Evolutionary conservation across 495 filamentous ascomycete species (phyloP).

Genomic region (Penicillium maclennaniae): DNA sequence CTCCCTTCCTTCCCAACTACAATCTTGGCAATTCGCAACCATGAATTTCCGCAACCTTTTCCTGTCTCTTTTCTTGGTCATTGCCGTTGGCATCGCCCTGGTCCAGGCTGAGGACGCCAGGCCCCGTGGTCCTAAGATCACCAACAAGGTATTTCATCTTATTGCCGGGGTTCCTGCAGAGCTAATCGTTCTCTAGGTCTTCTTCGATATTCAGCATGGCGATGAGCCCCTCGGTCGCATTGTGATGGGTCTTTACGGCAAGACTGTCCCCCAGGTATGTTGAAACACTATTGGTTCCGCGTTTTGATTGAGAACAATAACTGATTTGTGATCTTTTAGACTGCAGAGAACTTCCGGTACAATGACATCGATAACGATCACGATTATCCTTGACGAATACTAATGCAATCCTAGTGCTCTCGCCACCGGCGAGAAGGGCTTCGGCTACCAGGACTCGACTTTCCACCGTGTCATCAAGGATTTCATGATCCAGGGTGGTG

Average conservation of each 20-base stretch:
- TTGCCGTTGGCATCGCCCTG: constrained; percentile 60
- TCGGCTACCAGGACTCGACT: constrained; percentile 86
- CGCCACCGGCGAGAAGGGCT: constrained; percentile 95
- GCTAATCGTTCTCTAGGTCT: constrained; percentile 54
- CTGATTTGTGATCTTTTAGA: constrained; percentile 43
- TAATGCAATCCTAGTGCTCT: constrained; percentile 56
- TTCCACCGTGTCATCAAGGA: constrained; percentile 99
- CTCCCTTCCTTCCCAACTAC: constrained; percentile 11
- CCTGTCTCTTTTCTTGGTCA: constrained; percentile 68
- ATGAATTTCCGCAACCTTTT: constrained; percentile 48
- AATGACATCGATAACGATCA: background rate
- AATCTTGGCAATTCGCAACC: constrained; percentile 32
- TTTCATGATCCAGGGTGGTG: constrained; percentile 99
- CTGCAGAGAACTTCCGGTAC: constrained; percentile 93
- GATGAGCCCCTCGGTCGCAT: constrained; percentile 80
- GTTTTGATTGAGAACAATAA: background rate
- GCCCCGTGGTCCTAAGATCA: constrained; percentile 92
- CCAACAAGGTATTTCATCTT: constrained; percentile 63
- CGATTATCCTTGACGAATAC: background rate
- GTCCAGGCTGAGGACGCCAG: constrained; percentile 68
- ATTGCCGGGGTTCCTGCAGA: background rate
- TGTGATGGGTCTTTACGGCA: constrained; percentile 93
- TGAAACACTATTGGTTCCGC: background rate
- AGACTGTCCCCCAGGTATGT: constrained; percentile 86
- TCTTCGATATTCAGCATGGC: constrained; percentile 91